These are phyloP conservation scores for Bryum argenteum DNA, from an alignment of 225 moss, liverwort and hornwort genomes.

Conservation along the genomic window DNA sequence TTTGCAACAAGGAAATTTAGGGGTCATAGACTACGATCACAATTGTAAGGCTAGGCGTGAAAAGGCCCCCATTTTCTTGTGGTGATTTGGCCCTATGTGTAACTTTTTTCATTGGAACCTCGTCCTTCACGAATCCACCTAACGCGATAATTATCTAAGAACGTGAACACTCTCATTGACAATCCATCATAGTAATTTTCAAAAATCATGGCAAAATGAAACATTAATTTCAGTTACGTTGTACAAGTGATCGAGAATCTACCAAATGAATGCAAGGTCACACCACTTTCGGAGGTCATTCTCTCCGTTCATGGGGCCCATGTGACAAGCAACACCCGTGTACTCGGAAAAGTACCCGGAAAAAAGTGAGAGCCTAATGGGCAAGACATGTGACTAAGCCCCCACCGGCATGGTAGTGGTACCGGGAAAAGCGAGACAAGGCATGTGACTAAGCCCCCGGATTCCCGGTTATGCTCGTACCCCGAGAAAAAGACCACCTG, in stretches of 20 bases:
- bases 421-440: too few species aligned
- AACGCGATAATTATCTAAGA: too few species aligned
- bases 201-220: not conserved
- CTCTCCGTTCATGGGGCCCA: conserved; percentile 13
- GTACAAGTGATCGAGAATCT: not conserved
- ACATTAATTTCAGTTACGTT: not conserved
- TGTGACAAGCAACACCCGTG: conserved; percentile 15
- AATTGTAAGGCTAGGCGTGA: too few species aligned
- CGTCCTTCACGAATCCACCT: too few species aligned
- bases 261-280: not conserved
- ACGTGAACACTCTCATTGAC: not conserved
- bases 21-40: too few species aligned
- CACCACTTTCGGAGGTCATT: not conserved
- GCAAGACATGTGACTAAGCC: conserved; percentile 31
- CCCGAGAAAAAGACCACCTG: conserved; percentile 1
- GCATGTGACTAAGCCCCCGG: too few species aligned
- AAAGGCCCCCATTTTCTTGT: too few species aligned
- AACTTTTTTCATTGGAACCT: too few species aligned
- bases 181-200: not conserved
- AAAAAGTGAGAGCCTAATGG: not conserved
- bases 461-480: not conserved
- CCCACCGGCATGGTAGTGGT: not conserved
- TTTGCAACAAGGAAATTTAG: too few species aligned
- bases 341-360: conserved; percentile 7
- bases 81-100: too few species aligned